Evolutionary conservation across 805 yeast species (phyloP), one percentile per base, ranked within the genome.

Genomic region (Helenozyma baotianmanensis): DNA sequence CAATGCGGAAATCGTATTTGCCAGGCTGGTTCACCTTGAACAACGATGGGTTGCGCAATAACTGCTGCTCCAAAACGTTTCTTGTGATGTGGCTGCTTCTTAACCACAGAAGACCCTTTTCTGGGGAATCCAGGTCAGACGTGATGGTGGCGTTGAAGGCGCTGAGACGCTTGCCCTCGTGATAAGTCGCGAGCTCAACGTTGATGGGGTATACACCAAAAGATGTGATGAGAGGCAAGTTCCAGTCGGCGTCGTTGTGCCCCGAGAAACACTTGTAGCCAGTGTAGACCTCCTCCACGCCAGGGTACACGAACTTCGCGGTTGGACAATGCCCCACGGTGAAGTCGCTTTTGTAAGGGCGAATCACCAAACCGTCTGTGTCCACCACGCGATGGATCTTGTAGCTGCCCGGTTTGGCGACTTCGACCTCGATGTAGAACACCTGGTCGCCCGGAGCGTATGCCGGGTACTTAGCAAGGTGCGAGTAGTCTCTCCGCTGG

Each of bases 311-410:
- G 33, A 87, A 72, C 14, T 66, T 56, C 0, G 86, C 95, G 3
- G 62, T 63, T 1, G 98, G 98, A 55, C 98, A 90, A 26, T 68
- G 54, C 3, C 94, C 79, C 7, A 92, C 67, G 13, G 82, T 50
- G 22, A 87, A 66, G 31, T 78, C 80, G 1, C 82, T 74, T 39
- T 72, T 75, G 41, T 68, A 72, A 2, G 78, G 65, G 46, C 84
- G 72, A 21, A 85, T 72, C 12, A 71, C 73, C 21, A 82, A 62
- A 27, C 75, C 74, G 35, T 78, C 78, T 18, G 51, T 46, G 53
- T 92, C 98, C 2, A 70, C 52, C 5, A 89, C 92, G 33, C 74
- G 70, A 16, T 60, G 64, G 3, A 92, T 69, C 37, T 74, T 76
- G 57, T 92, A 92, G n/a, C 73, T 64, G 1, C 98, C 99, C 0